These are phyloP conservation scores for Xylaria bambusicola DNA, from an alignment of 495 filamentous ascomycete genomes.

Conservation along the genomic window DNA sequence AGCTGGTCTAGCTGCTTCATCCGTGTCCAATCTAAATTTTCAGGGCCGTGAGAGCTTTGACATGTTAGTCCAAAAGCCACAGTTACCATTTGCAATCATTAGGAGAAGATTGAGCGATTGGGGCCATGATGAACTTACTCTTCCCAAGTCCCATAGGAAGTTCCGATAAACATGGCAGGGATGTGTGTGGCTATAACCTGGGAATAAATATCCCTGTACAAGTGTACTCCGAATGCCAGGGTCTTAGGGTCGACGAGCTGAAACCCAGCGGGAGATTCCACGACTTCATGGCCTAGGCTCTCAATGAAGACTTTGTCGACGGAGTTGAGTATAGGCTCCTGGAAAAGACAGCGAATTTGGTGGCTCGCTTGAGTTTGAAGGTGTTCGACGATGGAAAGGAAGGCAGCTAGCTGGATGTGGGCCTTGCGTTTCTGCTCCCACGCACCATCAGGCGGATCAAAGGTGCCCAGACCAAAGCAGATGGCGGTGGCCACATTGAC, in stretches of 20 bases:
- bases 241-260: constrained; percentile 48
- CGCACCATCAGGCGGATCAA: constrained; percentile 43
- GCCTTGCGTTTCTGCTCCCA: constrained; percentile 34
- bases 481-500: constrained; percentile 38
- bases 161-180: constrained; percentile 49
- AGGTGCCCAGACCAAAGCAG: constrained; percentile 48
- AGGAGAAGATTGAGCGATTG: constrained; percentile 5
- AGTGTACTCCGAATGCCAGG: constrained; percentile 61
- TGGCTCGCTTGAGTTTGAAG: constrained; percentile 30
- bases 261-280: constrained; percentile 61
- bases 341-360: constrained; percentile 53
- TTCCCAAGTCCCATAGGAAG: constrained; percentile 41
- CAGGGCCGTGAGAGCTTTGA: constrained; percentile 12
- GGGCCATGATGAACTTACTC: constrained; percentile 22
- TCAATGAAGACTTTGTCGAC: constrained; percentile 61
- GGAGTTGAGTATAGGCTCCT: constrained; percentile 71
- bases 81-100: not conserved
- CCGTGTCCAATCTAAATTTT: constrained; percentile 8
- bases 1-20: constrained; percentile 33
- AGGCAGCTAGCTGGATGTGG: constrained; percentile 62
- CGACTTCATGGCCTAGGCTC: constrained; percentile 53
- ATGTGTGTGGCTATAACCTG: constrained; percentile 32
- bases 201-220: constrained; percentile 51
- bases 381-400: constrained; percentile 52
- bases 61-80: constrained; percentile 8